These are phyloP conservation scores for Corniculantispora saksenae DNA, from an alignment of 2,329 filamentous ascomycete genomes.

Conservation along the genomic window DNA sequence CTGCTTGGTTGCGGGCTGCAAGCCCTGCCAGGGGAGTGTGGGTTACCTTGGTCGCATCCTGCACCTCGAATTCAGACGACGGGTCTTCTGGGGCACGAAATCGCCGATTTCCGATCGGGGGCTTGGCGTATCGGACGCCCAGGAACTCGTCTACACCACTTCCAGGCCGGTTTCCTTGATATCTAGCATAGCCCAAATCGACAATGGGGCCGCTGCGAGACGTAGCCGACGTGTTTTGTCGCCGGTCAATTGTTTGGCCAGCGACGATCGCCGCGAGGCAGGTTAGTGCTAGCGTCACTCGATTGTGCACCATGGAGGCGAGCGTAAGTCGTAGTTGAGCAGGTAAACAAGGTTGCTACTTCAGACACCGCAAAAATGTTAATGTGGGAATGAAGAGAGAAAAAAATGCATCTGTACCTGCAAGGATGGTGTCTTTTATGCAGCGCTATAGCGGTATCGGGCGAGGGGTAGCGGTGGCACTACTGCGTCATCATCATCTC, in stretches of 20 bases:
- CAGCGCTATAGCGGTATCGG: no score
- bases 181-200: constrained; percentile 47
- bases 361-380: not conserved
- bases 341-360: not conserved
- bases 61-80: constrained; percentile 30
- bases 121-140: constrained; percentile 52
- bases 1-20: no score
- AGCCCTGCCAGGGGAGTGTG: not conserved
- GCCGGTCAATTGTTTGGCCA: not conserved
- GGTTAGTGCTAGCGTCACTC: not conserved
- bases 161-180: constrained; percentile 40
- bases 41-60: constrained; percentile 36
- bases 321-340: not conserved
- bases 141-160: constrained; percentile 47
- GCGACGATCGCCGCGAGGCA: not conserved
- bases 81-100: constrained; percentile 53
- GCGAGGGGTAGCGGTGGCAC: no score
- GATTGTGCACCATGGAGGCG: not conserved
- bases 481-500: no score
- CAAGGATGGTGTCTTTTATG: no score
- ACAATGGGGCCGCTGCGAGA: constrained; percentile 22
- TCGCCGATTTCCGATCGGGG: constrained; percentile 50
- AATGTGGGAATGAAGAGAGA: not conserved
- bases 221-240: not conserved
- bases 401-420: no score